Base-by-base conservation (phyloP, 2,329 filamentous ascomycete species). In the Dissoconium aciculare region DNA sequence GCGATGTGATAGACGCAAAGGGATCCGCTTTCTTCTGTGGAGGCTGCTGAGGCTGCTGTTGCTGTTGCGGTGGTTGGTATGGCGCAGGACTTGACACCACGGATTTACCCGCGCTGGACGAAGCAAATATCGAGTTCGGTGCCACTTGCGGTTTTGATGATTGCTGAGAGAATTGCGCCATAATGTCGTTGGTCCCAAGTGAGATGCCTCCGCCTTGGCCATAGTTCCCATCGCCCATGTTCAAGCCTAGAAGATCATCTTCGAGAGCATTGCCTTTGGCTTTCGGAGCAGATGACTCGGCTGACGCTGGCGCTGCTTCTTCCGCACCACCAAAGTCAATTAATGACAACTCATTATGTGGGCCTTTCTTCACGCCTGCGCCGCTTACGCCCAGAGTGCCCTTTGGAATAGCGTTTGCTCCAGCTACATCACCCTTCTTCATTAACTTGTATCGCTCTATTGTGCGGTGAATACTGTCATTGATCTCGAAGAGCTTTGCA, bases 401-500 rank as follows among this genome's bases (percentile, higher is more conserved):
- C 50, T 80, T 76, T 5, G 83, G 82, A 42, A 95, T 79, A 53
- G 74, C 81, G 41, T 77, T 73, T 11, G 89, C 83, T 8, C 64
- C 83, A 43, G 85, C 82, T 26, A 91, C 55, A 49, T 98, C 85
- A 13, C 89, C 89, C 62, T 89, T 91, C 64, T 93, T 98, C 57
- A 95, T 75, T 33, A 95, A 63, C 65, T 83, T 92, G 57, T 95
- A 98, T 41, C 89, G 67, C 58, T 95, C 83, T 33, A 95, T 82
- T 1, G 89, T 98, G 39, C 87, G 74, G 53, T 95, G 82, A 69
- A 98, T 98, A 59, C 85, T 94, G 57, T 98, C 89, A 53, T 98
- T 98, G 51, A 98, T 95, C 53, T 95, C 84, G 33, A 98, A 69
- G 8, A 98, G 66, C 57, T 93, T 93, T 26, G 84, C 81, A 4